These are phyloP conservation scores for Suhomyces guaymorum DNA, from an alignment of 1,139 yeast species.

Conservation along the genomic window DNA sequence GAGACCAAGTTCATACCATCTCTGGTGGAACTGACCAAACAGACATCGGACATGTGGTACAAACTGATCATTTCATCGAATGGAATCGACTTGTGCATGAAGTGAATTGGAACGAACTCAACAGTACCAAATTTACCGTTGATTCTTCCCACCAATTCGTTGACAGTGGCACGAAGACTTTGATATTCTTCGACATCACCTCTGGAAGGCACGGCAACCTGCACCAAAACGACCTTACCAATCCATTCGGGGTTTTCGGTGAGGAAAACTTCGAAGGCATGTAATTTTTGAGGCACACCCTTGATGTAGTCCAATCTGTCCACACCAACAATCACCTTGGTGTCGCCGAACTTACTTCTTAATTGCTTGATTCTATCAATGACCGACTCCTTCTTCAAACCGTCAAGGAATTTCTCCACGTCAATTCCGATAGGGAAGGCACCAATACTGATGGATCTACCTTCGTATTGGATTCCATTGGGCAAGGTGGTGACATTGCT, in stretches of 20 bases:
- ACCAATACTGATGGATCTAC: slow-evolving; percentile 80
- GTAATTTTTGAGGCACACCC: slow-evolving; percentile 96
- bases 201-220: slow-evolving; percentile 96
- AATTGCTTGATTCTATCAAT: slow-evolving; percentile 64
- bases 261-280: slow-evolving; percentile 90
- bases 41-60: slow-evolving; percentile 84
- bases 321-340: slow-evolving; percentile 91
- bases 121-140: slow-evolving; percentile 96
- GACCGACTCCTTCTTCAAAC: slow-evolving; percentile 65
- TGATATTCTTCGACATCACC: slow-evolving; percentile 99
- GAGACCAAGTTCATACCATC: slow-evolving; percentile 98
- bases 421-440: slow-evolving; percentile 99
- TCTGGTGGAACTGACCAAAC: slow-evolving; percentile 89
- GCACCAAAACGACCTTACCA: slow-evolving; percentile 93
- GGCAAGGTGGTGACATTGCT: slow-evolving; percentile 79
- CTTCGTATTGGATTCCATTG: slow-evolving; percentile 81
- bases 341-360: slow-evolving; percentile 61
- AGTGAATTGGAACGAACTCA: slow-evolving; percentile 97
- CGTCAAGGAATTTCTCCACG: slow-evolving; percentile 85
- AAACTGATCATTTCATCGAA: slow-evolving; percentile 89
- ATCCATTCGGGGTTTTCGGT: slow-evolving; percentile 97
- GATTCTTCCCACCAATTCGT: slow-evolving; percentile 93
- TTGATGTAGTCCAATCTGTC: slow-evolving; percentile 94
- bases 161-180: slow-evolving; percentile 87
- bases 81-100: slow-evolving; percentile 87